Base-by-base conservation (phyloP, 2,329 filamentous ascomycete genomes). In the Immersiporthe knoxdaviesiana region DNA sequence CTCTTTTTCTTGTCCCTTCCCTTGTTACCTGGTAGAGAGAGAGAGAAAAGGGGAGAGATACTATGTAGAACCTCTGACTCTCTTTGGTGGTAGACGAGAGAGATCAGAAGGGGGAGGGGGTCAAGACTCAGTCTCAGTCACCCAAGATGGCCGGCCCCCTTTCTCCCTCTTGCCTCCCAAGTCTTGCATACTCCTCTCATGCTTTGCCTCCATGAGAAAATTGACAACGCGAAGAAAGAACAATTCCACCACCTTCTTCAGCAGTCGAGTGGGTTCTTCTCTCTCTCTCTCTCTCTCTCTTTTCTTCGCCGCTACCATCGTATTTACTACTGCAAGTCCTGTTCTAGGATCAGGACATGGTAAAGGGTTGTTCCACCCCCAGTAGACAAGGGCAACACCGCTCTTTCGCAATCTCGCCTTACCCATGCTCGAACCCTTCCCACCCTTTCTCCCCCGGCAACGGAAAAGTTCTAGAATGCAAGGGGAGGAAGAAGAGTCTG, bases 371-470 rank as follows among this genome's bases (percentile, higher is more conserved):
- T 56, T 56, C 41, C 16, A 5, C 16, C 41, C 41, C 18, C 44
- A n/a, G 21, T 11, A 47, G 56, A 59, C 56, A 59, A 32, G 56
- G 56, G 18, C 56, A 59, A 37, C 56, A 59, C 56, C 56, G 56
- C 56, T 59, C 56, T 59, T 59, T 59, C 32, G 56, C 56, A 59
- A 59, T 59, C 56, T 59, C 21, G 27, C 27, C 54, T 30, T 21
- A 32, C 16, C 54, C 54, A 54, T 54, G 50, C 50, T 12, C 35
- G 35, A 35, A 35, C 35, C 35, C 50, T 47, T 2, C 11, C 11
- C 5, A 18, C 16, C 56, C 56, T 18, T 10, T 10, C 6, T 2
- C 8, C 14, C 54, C 54, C 27, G 18, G 3, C 2, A 18, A 30
- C 12, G 52, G 52, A 59, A 37, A 59, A 6, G 27, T 59, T 59